A percentile compares a stretch with the other conserved stretches of the same genome.
Conservation (phyloP, 202 grass and related monocot genomes). For the Hordeum pubiflorum region DNA sequence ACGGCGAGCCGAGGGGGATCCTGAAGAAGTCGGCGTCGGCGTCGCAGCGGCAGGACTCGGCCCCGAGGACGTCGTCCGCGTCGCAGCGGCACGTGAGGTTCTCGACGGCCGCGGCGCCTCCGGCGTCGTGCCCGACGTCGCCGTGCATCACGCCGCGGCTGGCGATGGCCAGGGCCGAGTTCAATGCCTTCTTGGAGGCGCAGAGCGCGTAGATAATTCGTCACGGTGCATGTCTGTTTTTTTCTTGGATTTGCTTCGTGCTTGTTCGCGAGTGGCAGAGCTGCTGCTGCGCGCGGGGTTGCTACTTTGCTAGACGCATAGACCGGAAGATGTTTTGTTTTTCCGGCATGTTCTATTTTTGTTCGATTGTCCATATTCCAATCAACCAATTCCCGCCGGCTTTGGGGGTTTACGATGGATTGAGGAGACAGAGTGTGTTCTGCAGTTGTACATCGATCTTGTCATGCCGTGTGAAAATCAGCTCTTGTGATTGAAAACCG, state of each 20-base stretch:
- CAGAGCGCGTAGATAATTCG: slow-evolving; percentile 34
- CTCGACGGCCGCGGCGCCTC: slow-evolving; percentile 21
- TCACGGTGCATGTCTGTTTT: background rate
- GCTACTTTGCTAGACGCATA: background rate
- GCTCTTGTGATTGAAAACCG: too few species aligned
- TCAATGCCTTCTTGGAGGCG: slow-evolving; percentile 60
- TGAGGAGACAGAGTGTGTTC: background rate
- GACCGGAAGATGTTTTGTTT: background rate
- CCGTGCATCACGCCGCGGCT: slow-evolving; percentile 53
- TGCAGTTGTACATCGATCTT: too few species aligned
- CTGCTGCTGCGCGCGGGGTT: background rate
- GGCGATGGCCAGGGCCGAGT: slow-evolving; percentile 47
- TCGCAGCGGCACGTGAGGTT: slow-evolving; percentile 69
- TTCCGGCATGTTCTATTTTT: background rate
- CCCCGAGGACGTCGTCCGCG: slow-evolving; percentile 30
- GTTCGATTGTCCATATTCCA: background rate
- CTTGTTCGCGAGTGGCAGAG: background rate
- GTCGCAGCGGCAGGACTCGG: slow-evolving; percentile 27
- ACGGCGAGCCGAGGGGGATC: slow-evolving; percentile 47
- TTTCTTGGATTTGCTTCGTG: background rate
- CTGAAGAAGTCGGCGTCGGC: slow-evolving; percentile 57
- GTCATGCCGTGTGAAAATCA: too few species aligned
- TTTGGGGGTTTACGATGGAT: background rate
- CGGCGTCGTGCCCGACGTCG: slow-evolving; percentile 41
- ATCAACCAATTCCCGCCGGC: background rate